These are phyloP conservation scores for Iris pallida DNA, from an alignment of 116 monocot genomes.

Conservation along the genomic window DNA sequence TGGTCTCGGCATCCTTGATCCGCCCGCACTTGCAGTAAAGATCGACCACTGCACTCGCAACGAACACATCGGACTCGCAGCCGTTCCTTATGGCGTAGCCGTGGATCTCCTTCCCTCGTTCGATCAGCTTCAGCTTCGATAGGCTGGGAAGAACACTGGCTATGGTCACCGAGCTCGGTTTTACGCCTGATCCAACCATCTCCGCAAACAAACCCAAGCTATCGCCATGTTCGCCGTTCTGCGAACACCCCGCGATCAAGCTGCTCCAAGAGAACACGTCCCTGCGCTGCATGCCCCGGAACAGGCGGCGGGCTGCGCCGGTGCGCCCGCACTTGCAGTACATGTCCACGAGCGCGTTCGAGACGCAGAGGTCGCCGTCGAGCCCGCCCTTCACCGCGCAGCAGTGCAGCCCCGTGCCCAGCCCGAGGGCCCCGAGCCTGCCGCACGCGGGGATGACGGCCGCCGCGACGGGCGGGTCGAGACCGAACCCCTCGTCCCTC, in stretches of 20 bases:
- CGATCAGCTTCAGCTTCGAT: conserved; percentile 21
- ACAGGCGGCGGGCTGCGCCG: conserved; percentile 10
- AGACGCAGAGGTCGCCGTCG: conserved; percentile 31
- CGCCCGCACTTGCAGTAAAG: conserved; percentile 31
- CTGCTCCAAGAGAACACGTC: conserved; percentile 66
- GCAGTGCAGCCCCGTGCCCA: conserved; percentile 46
- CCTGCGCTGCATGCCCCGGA: conserved; percentile 24
- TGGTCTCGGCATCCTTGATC: conserved; percentile 24
- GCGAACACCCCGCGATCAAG: conserved; percentile 53
- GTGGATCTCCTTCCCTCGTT: conserved; percentile 41
- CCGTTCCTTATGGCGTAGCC: conserved; percentile 33
- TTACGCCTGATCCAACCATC: conserved; percentile 26
- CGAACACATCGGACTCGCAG: conserved; percentile 26
- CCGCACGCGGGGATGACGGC: conserved; percentile 51
- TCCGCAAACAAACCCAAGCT: conserved; percentile 17
- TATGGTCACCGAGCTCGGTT: conserved; percentile 28
- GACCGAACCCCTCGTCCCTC: conserved; percentile 35
- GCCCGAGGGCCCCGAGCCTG: conserved; percentile 16
- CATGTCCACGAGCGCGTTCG: conserved; percentile 63
- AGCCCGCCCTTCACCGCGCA: conserved; percentile 33
- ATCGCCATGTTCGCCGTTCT: conserved; percentile 24
- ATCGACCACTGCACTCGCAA: conserved; percentile 44
- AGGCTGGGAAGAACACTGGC: conserved; percentile 40
- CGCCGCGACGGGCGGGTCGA: conserved; percentile 49
- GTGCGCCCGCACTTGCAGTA: conserved; percentile 47